phyloP scores from a whole-genome alignment of 2,329 filamentous ascomycete species.

The Paracoccidioides brasiliensis region DNA sequence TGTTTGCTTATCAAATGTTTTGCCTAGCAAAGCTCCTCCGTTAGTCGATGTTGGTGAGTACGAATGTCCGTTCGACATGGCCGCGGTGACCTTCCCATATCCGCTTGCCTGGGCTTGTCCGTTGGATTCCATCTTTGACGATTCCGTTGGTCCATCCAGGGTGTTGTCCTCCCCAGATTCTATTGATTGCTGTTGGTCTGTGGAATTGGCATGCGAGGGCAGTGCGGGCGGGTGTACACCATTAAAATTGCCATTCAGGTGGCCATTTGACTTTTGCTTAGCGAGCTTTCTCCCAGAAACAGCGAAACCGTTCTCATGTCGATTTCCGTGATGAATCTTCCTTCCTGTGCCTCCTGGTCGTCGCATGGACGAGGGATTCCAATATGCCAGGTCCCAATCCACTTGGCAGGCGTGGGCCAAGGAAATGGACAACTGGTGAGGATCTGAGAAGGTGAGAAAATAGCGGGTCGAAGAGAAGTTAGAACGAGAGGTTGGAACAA shows the following conservation, averaged over 20 bases:
- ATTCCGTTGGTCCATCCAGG: conserved; percentile 19
- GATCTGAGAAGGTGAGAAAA: neutral
- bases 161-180: conserved; percentile 17
- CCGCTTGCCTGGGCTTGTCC: conserved; percentile 24
- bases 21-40: conserved; percentile 12
- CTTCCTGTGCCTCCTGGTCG: conserved; percentile 36
- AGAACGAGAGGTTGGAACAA: neutral
- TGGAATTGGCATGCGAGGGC: conserved; percentile 28
- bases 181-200: conserved; percentile 13
- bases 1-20: conserved; percentile 12
- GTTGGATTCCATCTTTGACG: conserved; percentile 23
- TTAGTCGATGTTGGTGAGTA: conserved; percentile 21
- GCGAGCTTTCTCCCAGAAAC: conserved; percentile 58
- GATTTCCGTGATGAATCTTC: conserved; percentile 55
- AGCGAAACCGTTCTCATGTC: conserved; percentile 81
- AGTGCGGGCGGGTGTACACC: conserved; percentile 25
- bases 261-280: conserved; percentile 44
- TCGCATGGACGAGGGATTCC: conserved; percentile 36
- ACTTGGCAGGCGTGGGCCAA: conserved; percentile 37
- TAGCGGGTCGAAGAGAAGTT: neutral
- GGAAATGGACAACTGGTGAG: conserved; percentile 14
- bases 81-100: conserved; percentile 22
- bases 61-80: conserved; percentile 24
- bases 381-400: conserved; percentile 33
- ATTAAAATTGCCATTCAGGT: conserved; percentile 40